Conservation (phyloP, 2,329 filamentous ascomycete genomes). For the Fusarium buxicola region DNA sequence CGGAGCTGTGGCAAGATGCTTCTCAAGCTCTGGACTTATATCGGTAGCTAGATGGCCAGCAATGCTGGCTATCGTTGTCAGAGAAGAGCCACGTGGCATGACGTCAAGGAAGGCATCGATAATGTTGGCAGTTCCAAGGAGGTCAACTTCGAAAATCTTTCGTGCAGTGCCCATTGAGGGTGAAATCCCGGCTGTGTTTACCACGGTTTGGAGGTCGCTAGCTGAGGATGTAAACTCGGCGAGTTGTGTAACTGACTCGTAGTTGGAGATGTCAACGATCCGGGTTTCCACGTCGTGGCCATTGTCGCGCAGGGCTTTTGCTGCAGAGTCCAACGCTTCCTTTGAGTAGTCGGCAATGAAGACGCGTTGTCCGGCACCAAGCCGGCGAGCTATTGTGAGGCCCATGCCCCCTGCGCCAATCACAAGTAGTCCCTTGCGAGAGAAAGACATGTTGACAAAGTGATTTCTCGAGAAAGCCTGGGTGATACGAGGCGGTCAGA, state of each 20-base stretch:
- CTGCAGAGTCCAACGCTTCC: neutral
- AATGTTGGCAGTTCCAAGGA: constrained; percentile 11
- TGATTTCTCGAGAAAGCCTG: too few species aligned
- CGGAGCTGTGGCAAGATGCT: constrained; percentile 2
- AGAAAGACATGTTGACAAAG: neutral
- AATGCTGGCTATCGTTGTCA: constrained; percentile 2
- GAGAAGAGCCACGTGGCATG: neutral
- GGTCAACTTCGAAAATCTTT: constrained; percentile 6
- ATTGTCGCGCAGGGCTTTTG: neutral
- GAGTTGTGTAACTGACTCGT: neutral
- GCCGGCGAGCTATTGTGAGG: constrained; percentile 5
- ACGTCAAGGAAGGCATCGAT: constrained; percentile 12
- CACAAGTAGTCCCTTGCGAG: neutral
- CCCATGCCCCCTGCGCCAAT: constrained; percentile 9
- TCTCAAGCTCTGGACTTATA: neutral
- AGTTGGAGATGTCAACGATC: constrained; percentile 1
- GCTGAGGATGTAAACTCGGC: neutral
- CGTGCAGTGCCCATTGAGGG: neutral
- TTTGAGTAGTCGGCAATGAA: constrained; percentile 7
- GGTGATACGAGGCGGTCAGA: too few species aligned
- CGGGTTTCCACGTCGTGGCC: constrained; percentile 6
- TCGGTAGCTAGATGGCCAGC: neutral
- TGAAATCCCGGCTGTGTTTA: constrained; percentile 8
- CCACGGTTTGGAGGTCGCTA: neutral
- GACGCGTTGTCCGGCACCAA: constrained; percentile 3